Evolutionary conservation across 2,329 filamentous ascomycete species (phyloP).

Genomic region (Cyphellophora attinorum): DNA sequence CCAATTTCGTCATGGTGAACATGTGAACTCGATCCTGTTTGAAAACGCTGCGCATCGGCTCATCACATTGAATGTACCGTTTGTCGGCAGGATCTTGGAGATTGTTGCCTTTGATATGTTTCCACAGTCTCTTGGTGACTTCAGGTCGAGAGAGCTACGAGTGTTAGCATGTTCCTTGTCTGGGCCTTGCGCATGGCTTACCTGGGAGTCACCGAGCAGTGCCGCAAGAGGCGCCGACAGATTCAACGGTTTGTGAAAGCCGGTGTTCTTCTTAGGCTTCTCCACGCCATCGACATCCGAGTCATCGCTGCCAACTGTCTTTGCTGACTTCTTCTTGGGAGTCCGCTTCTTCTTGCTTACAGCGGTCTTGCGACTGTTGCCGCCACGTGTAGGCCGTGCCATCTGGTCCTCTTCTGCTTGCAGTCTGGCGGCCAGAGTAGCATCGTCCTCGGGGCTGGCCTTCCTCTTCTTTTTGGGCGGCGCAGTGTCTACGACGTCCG

Average conservation of each 20-base stretch:
- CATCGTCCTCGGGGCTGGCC: slow-evolving; percentile 68
- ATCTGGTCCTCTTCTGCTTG: slow-evolving; percentile 85
- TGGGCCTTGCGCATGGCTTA: slow-evolving; percentile 23
- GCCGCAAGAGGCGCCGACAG: slow-evolving; percentile 35
- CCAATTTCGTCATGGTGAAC: slow-evolving; percentile 98
- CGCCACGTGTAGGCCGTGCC: slow-evolving; percentile 67
- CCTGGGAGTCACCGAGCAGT: slow-evolving; percentile 32
- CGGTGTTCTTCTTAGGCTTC: slow-evolving; percentile 62
- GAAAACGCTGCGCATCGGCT: slow-evolving; percentile 84
- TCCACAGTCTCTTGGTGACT: slow-evolving; percentile 93
- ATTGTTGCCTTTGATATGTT: slow-evolving; percentile 78
- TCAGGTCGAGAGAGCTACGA: slow-evolving; percentile 78
- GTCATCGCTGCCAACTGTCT: slow-evolving; percentile 46
- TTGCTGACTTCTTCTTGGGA: slow-evolving; percentile 51
- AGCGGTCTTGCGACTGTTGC: slow-evolving; percentile 48
- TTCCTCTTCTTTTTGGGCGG: slow-evolving; percentile 53
- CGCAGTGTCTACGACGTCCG: slow-evolving; percentile 27
- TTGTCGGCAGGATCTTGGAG: slow-evolving; percentile 88
- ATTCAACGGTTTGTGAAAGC: slow-evolving; percentile 60
- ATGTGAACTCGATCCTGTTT: slow-evolving; percentile 87
- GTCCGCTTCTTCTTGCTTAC: slow-evolving; percentile 55
- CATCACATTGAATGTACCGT: slow-evolving; percentile 87
- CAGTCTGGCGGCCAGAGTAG: slow-evolving; percentile 72
- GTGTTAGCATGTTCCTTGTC: slow-evolving; percentile 2
- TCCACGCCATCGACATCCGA: slow-evolving; percentile 63